These are phyloP conservation scores for Chamaenerion angustifolium DNA, from an alignment of 345 rosid species.

Conservation along the genomic window DNA sequence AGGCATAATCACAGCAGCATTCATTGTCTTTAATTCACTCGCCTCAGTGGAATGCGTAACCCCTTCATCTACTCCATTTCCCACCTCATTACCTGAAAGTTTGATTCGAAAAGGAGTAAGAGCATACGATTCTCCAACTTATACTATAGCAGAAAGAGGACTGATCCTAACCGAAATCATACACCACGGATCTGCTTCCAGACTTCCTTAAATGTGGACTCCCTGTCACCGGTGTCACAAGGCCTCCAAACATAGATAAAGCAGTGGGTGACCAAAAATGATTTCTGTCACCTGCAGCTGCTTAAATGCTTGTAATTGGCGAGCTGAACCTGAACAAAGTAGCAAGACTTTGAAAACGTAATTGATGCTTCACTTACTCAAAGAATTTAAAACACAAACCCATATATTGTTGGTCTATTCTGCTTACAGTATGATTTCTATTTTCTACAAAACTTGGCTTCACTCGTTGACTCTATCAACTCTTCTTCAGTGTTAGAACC, in stretches of 20 bases:
- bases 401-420: constrained; percentile 42
- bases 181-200: constrained; percentile 55
- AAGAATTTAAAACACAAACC: constrained; percentile 25
- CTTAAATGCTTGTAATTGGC: background rate
- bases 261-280: background rate
- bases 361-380: too few species aligned
- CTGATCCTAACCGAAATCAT: constrained; percentile 44
- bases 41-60: constrained; percentile 27
- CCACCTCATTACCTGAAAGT: constrained; percentile 33
- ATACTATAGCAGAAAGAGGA: background rate
- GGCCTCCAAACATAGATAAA: constrained; percentile 64
- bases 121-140: background rate
- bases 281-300: background rate
- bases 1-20: constrained; percentile 41
- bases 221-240: constrained; percentile 29
- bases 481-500: too few species aligned
- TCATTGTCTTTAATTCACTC: constrained; percentile 38
- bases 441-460: too few species aligned
- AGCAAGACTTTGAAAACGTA: background rate
- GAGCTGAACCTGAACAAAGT: background rate
- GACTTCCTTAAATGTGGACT: constrained; percentile 80
- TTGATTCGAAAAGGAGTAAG: constrained; percentile 6
- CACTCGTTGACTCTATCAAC: too few species aligned
- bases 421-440: too few species aligned
- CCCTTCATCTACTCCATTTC: constrained; percentile 39